Evolutionary conservation across 805 yeast genomes (phyloP), one percentile per base, ranked within the genome.

Genomic region (Komagataella mondaviorum): DNA sequence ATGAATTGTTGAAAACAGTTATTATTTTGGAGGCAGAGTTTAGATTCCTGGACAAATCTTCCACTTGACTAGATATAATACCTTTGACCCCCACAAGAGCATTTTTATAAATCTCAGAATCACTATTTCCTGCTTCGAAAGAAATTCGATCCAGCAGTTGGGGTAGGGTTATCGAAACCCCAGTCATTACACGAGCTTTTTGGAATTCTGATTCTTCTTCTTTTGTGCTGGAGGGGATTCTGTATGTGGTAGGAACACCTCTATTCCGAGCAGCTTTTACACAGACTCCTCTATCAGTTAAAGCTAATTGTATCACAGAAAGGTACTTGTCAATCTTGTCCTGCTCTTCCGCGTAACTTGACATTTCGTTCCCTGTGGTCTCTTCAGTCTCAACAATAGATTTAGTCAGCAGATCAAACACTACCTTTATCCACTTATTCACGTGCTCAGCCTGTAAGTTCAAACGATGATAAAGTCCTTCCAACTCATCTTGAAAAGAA

Each of bases 341-440:
- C 63, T 91, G 98, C 48, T 77, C 82, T 46, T 79, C 78, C 49
- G 91, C 69, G 0, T 95, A 81, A 4, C 75, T 76, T 10, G 78
- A 81, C 63, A 90, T 93, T 59, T 89, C 97, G 49, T 80, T 85
- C 12, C 90, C 89, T 50, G 82, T 80, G 2, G 59, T 61, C 10
- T 59, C 59, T 24, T 56, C 63, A 2, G 50, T 55, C 12, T 55
- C 63, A 3, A 52, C 55, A 6, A 54, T 66, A 6, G 85, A 69
- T 0, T 80, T 80, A n/a, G 68, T 69, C 43, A 68, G 60, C 48
- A 86, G 64, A 12, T 79, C 62, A 2, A 56, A 56, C 4, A 65
- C 58, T 50, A 83, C 61, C 14, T 72, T 68, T 0, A 79, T 60
- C 83, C 85, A 79, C 4, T 60, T 57, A 56, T 81, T 81, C 16